Conservation (phyloP, 805 yeast species). For the Ogataea ganodermae region DNA sequence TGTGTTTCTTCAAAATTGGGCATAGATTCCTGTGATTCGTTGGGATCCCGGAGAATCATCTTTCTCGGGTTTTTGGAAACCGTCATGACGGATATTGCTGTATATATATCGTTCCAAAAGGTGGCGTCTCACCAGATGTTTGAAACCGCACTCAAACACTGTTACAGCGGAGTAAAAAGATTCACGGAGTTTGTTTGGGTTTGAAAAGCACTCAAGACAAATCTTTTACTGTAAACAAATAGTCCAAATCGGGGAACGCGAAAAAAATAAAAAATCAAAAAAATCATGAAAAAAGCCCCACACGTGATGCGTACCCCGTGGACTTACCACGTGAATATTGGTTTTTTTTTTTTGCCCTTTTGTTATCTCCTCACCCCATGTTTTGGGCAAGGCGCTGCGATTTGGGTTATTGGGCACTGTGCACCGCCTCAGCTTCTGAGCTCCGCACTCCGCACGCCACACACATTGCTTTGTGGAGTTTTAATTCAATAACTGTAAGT, state of each 20-base stretch:
- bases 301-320: too few species aligned
- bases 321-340: too few species aligned
- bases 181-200: not conserved
- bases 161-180: not conserved
- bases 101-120: not conserved
- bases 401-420: too few species aligned
- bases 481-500: too few species aligned
- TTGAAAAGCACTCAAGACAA: not conserved
- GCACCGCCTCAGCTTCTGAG: too few species aligned
- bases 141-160: conserved; percentile 15
- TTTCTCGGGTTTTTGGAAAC: not conserved
- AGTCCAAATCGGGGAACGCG: conserved; percentile 8
- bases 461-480: too few species aligned
- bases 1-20: not conserved
- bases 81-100: not conserved
- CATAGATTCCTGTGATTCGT: not conserved
- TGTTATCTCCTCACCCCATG: too few species aligned
- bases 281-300: conserved; percentile 6
- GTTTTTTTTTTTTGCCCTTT: too few species aligned
- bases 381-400: too few species aligned
- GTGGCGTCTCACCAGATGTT: not conserved
- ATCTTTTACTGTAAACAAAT: conserved; percentile 15
- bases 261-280: not conserved
- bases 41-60: not conserved
- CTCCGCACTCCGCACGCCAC: too few species aligned